Evolutionary conservation across 371 early-diverging fungal genomes (phyloP), one percentile per base, ranked within the genome.

Genomic region (Mucor irregularis): DNA sequence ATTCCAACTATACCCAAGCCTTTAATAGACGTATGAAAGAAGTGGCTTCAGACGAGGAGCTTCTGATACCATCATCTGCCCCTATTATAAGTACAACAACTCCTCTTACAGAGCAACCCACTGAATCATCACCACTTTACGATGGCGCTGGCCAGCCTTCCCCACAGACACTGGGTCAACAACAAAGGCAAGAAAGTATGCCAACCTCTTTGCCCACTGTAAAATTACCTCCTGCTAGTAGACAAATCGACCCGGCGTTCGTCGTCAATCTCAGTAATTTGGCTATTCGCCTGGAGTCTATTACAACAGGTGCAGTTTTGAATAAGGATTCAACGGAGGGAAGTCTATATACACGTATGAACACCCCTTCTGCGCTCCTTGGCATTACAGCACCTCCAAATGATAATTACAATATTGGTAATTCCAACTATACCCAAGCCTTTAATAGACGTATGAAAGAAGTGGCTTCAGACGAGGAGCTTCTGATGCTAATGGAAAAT

Each of bases 401-500:
- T 29, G 13, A 31, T 19, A 28, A 29, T 21, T 5, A 22, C 8
- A 17, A 30, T 16, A 16, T n/a, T 17, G 21, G 17, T 5, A 39
- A 46, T 19, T 45, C 51, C 2, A 42, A 58, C 13, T 60, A 60
- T 28, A 48, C 60, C 3, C 42, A 60, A 48, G 48, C 49, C 1
- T 39, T 60, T 13, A 47, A 60, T 24, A 54, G 70, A 25, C 73
- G 76, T 19, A 66, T 84, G 37, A 66, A 72, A 48, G 76, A 83
- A 43, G 64, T 73, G 34, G 79, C 81, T 6, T 70, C 78, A 4
- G 85, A 85, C 53, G 78, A 77, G 21, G 85, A 85, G 28, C 63
- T 87, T 9, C 31, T 80, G 35, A 47, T 64, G 21, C 62, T 87
- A 22, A 76, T 82, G 35, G 85, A 85, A 52, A 81, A 81, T 51